Conservation (phyloP, 257 asterid species). For the Capsicum pubescens region DNA sequence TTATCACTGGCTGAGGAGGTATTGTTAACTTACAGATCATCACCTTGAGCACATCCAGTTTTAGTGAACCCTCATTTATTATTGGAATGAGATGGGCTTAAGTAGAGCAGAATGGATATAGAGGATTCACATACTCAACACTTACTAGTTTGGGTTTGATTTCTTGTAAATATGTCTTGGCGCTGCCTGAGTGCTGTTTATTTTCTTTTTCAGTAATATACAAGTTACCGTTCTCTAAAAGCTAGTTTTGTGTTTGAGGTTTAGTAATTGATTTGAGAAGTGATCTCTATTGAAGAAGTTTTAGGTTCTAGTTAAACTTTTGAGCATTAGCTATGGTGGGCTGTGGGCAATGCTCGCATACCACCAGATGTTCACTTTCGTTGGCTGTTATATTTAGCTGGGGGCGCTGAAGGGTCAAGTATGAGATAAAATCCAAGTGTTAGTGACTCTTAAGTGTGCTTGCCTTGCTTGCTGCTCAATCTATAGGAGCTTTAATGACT, state of each 20-base stretch:
- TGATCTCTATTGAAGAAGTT: background rate
- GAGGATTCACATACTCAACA: conserved; percentile 25
- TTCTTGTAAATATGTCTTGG: conserved; percentile 13
- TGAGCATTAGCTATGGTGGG: conserved; percentile 15
- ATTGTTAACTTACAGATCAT: conserved; percentile 12
- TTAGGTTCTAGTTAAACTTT: conserved; percentile 14
- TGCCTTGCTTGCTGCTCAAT: conserved; percentile 10
- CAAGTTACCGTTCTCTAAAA: background rate
- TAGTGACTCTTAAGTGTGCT: conserved; percentile 18
- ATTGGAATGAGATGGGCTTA: background rate
- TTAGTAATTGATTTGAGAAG: conserved; percentile 16
- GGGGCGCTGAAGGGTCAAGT: conserved; percentile 2
- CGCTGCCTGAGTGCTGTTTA: background rate
- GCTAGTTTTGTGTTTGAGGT: conserved; percentile 10
- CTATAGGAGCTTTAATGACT: background rate
- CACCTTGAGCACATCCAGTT: conserved; percentile 18
- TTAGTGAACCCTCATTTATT: background rate
- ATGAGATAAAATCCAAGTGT: background rate
- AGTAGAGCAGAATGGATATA: background rate
- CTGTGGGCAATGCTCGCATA: conserved; percentile 18
- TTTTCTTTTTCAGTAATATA: conserved; percentile 4
- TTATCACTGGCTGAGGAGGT: conserved; percentile 97
- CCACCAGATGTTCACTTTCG: background rate
- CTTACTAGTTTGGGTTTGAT: conserved; percentile 18
- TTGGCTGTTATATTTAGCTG: background rate